These are phyloP conservation scores for Fusarium domesticum DNA, from an alignment of 2,329 filamentous ascomycete species.

Conservation along the genomic window DNA sequence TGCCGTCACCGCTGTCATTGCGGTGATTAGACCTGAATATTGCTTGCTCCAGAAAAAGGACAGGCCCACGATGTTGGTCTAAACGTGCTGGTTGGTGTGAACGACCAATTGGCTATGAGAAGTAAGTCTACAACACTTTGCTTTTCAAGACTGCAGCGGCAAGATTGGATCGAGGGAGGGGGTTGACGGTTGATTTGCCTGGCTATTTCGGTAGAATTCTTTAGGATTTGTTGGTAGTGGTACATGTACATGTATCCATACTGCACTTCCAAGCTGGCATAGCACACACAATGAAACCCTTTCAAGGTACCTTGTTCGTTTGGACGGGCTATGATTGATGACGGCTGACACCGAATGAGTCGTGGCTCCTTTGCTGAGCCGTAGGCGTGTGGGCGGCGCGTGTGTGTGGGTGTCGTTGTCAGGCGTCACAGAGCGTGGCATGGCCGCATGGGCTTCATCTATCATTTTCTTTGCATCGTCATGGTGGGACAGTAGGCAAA, in stretches of 20 bases:
- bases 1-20: background rate
- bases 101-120: slow-evolving; percentile 12
- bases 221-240: background rate
- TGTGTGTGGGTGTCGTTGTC: too few relatives aligned
- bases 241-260: background rate
- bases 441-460: slow-evolving; percentile 5
- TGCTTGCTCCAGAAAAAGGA: background rate
- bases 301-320: too few relatives aligned
- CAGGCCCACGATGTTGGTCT: slow-evolving; percentile 12
- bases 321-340: too few relatives aligned
- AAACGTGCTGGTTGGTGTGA: slow-evolving; percentile 19
- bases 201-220: background rate
- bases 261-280: background rate
- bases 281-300: too few relatives aligned
- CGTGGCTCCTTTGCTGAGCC: too few relatives aligned
- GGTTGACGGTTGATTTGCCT: slow-evolving; percentile 1
- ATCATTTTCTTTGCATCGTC: slow-evolving; percentile 2
- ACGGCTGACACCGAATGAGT: too few relatives aligned
- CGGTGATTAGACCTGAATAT: background rate
- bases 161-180: slow-evolving; percentile 2
- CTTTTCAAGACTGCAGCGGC: slow-evolving; percentile 5
- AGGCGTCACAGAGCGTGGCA: slow-evolving; percentile 4
- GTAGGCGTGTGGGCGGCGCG: too few relatives aligned
- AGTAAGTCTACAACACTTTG: slow-evolving; percentile 7
- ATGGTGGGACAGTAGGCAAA: slow-evolving; percentile 4